A percentile compares a stretch with the other conserved stretches of the same genome.
phyloP scores from a whole-genome alignment of 2,329 filamentous ascomycete genomes.

The Pseudogymnoascus sp. region DNA sequence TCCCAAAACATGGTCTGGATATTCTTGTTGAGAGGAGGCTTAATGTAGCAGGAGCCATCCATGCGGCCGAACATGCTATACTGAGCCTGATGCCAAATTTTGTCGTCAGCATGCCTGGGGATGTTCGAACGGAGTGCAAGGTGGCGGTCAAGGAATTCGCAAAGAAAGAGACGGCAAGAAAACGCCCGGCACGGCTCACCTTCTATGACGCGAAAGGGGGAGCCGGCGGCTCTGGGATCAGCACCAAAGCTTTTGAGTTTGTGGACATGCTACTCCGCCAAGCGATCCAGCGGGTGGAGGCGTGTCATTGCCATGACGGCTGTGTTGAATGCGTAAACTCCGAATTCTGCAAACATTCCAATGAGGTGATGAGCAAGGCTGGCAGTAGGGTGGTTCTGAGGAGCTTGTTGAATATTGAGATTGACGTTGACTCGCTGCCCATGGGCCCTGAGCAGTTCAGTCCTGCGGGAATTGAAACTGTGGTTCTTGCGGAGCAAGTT shows the following conservation, averaged over 20 bases:
- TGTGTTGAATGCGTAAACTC: conserved; percentile 87
- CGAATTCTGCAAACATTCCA: conserved; percentile 75
- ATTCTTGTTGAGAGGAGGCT: conserved; percentile 67
- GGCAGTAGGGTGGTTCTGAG: conserved; percentile 77
- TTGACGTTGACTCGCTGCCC: conserved; percentile 76
- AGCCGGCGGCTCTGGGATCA: conserved; percentile 73
- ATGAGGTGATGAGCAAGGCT: conserved; percentile 89
- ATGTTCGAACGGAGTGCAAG: conserved; percentile 94
- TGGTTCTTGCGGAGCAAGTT: conserved; percentile 66
- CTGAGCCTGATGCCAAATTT: conserved; percentile 84
- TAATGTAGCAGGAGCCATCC: conserved; percentile 82
- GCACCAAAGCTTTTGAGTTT: conserved; percentile 89
- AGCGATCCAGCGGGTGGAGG: conserved; percentile 68
- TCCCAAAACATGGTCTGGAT: conserved; percentile 70
- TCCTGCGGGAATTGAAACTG: conserved; percentile 72
- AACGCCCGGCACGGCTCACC: conserved; percentile 78
- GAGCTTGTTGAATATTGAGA: conserved; percentile 64
- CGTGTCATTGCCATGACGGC: conserved; percentile 69
- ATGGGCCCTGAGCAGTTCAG: conserved; percentile 71
- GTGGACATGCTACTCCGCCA: conserved; percentile 70
- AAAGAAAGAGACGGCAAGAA: conserved; percentile 59
- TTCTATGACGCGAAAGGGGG: conserved; percentile 96
- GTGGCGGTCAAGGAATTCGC: conserved; percentile 80
- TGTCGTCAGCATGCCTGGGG: conserved; percentile 80
- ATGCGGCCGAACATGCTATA: conserved; percentile 88